These are phyloP conservation scores for Cladosporium sp. DNA, from an alignment of 2,329 filamentous ascomycete species.

Conservation along the genomic window DNA sequence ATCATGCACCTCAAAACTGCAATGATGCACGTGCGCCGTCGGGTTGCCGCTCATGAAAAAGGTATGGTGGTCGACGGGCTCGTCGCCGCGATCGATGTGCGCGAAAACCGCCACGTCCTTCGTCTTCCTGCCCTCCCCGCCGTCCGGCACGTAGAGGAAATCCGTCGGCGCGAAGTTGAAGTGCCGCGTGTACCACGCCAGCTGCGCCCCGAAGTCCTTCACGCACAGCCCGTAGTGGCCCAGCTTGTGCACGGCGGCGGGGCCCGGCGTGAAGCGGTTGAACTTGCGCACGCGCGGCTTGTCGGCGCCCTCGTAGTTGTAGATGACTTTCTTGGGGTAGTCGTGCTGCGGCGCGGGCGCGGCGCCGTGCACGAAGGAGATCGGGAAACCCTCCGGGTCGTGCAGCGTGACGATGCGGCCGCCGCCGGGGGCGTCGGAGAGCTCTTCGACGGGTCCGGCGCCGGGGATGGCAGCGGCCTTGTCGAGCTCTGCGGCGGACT, in stretches of 20 bases:
- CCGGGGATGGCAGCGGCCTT: slow-evolving; percentile 30
- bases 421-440: slow-evolving; percentile 36
- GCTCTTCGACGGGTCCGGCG: slow-evolving; percentile 27
- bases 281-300: slow-evolving; percentile 35
- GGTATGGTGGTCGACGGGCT: slow-evolving; percentile 50
- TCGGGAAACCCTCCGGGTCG: slow-evolving; percentile 36
- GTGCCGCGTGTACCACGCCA: slow-evolving; percentile 35
- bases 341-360: slow-evolving; percentile 19
- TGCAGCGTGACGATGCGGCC: slow-evolving; percentile 32
- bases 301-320: slow-evolving; percentile 31
- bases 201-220: slow-evolving; percentile 29
- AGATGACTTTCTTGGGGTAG: slow-evolving; percentile 28
- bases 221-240: slow-evolving; percentile 42
- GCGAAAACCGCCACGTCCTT: slow-evolving; percentile 37
- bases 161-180: slow-evolving; percentile 46
- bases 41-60: slow-evolving; percentile 44
- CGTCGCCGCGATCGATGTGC: slow-evolving; percentile 48
- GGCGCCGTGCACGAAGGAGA: slow-evolving; percentile 38
- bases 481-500: slow-evolving; percentile 37
- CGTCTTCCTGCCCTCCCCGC: slow-evolving; percentile 11
- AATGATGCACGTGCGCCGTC: slow-evolving; percentile 56
- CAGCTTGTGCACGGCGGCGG: slow-evolving; percentile 45
- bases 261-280: slow-evolving; percentile 40
- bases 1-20: slow-evolving; percentile 64
- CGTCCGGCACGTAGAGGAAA: slow-evolving; percentile 26